Evolutionary conservation across 176 grass and related monocot species (phyloP).

Genomic region (Dendrocalamus sinicus): DNA sequence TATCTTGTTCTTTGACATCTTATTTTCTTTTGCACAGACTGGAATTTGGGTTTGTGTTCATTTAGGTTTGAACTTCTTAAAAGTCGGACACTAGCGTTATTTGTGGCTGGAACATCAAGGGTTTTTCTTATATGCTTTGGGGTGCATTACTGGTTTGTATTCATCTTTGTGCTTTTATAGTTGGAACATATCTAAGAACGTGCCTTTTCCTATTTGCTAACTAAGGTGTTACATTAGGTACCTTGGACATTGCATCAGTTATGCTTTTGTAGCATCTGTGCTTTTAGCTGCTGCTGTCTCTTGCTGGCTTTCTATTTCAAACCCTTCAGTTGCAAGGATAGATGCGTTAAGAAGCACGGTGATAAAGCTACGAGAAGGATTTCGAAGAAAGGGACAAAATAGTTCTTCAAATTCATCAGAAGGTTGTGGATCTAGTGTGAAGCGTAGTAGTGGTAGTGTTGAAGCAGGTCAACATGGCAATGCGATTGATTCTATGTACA

Average conservation of each 20-base stretch:
- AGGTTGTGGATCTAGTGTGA: conserved; percentile 96
- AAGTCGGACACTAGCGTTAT: conserved; percentile 79
- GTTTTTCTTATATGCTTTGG: conserved; percentile 99
- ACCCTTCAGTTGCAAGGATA: conserved; percentile 82
- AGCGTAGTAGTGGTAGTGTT: conserved; percentile 94
- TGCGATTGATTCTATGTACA: conserved; percentile 67
- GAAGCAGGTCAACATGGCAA: conserved; percentile 81
- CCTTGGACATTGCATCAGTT: conserved; percentile 98
- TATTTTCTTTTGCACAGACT: conserved; percentile 70
- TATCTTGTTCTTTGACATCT: conserved; percentile 39
- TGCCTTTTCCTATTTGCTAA: conserved; percentile 43
- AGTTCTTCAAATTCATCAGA: conserved; percentile 97
- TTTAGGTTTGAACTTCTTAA: conserved; percentile 96
- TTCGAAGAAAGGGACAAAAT: conserved; percentile 76
- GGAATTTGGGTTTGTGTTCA: conserved; percentile 90
- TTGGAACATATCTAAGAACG: conserved; percentile 24
- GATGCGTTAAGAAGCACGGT: conserved; percentile 93
- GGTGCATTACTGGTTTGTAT: conserved; percentile 91
- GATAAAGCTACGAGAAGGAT: conserved; percentile 89
- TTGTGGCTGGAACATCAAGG: conserved; percentile 91
- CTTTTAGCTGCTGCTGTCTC: conserved; percentile 90
- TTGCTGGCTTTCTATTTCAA: conserved; percentile 81
- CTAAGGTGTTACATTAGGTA: conserved; percentile 70
- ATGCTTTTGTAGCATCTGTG: conserved; percentile 97
- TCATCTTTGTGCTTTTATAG: conserved; percentile 37